Evolutionary conservation across 192 early-diverging fungal species (phyloP), one percentile per base, ranked within the genome.

Genomic region (Geranomyces variabilis): DNA sequence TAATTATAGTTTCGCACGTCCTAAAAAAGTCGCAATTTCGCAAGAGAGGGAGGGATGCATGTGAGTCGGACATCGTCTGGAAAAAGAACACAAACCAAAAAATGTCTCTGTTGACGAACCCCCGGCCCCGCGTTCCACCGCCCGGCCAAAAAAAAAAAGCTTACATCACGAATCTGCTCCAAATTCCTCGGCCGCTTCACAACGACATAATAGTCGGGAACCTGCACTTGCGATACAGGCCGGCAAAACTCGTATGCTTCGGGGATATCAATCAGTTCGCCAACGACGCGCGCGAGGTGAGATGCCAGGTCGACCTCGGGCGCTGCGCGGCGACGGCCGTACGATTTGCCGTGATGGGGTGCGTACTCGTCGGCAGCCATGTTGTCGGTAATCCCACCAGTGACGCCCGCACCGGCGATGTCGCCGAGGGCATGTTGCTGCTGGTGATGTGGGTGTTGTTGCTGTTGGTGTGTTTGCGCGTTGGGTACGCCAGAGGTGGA

Each of bases 91-190:
- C 36, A 74, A 60, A 66, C 26, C 22, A 46, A n/a, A n/a, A 44
- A 51, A 51, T 51, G 17, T 15, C 13, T n/a, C n/a, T n/a, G 30
- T 59, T 30, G 8, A 47, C 46, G 51, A n/a, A 24, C 51, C 51
- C 19, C 21, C 26, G 4, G 3, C 15, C 36, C 12, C 10, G n/a
- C n/a, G n/a, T n/a, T n/a, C n/a, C n/a, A n/a, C n/a, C n/a, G n/a
- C n/a, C n/a, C n/a, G n/a, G n/a, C n/a, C n/a, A n/a, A n/a, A n/a
- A n/a, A n/a, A n/a, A n/a, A n/a, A n/a, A 45, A 17, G 15, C 81
- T 79, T 55, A 84, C 86, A 36, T 87, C 81, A 6, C 79, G 62
- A 74, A 90, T 88, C 14, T 83, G 75, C 28, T 82, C 79, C 22
- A 90, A 64, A 41, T 78, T 83, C 5, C 78, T 80, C 0, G 88